Evolutionary conservation across 2,329 filamentous ascomycete species (phyloP), one percentile per base, ranked within the genome.

Genomic region (Knoxdaviesia proteae): DNA sequence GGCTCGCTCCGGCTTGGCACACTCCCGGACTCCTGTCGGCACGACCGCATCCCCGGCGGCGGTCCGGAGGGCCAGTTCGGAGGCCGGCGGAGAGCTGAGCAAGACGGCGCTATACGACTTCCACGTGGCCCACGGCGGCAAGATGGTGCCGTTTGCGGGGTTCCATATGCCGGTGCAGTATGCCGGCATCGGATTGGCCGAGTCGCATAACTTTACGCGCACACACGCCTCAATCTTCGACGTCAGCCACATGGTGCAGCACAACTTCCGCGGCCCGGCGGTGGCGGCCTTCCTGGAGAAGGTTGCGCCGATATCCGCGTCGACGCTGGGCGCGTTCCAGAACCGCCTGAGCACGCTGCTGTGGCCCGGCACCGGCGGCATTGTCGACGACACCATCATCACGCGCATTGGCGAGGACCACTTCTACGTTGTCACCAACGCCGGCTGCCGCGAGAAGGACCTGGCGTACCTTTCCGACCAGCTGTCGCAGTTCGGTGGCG

Each of bases 361-460:
- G 36, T 80, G 83, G 60, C 75, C 79, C 5, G 66, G 64, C 8
- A 87, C 78, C 0, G 90, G 90, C 37, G 90, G 90, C 41, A 96
- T 98, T 51, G 77, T 94, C 40, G 90, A 98, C 56, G 90, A 98
- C 61, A 86, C 82, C 5, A 79, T 98, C 52, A 78, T 98, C 53
- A 92, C 87, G 5, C 73, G 80, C 47, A 68, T 93, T n/a, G 70
- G 67, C 31, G 67, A 71, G 44, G 73, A 84, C 45, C 61, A 71
- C 43, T 96, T 87, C 65, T 94, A 94, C 61, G 77, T 96, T 45
- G 90, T 98, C 47, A 93, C 87, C 49, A 98, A 98, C 58, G 90
- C 88, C 31, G 90, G 77, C 35, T 94, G 87, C 60, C 71, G 86
- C 43, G 79, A 86, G 39, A 94, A 94, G 63, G 88, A 96, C 60